Conservation (phyloP, 805 yeast genomes). For the Yueomyces sp. region DNA sequence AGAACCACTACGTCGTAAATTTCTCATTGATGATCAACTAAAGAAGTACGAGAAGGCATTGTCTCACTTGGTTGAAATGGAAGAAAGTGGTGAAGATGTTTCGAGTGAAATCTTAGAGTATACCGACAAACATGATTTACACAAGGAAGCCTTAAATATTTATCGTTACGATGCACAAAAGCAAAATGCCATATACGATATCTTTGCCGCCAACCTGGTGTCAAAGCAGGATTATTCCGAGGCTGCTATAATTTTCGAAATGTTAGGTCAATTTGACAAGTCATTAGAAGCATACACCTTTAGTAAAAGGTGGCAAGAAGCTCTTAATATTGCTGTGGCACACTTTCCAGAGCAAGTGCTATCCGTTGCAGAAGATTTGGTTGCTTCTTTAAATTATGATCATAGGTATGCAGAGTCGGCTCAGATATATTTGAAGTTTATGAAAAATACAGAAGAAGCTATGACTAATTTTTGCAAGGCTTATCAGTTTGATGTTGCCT, state of each 20-base stretch:
- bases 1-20: conserved; percentile 50
- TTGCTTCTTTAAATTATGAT: conserved; percentile 45
- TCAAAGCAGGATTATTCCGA: conserved; percentile 48
- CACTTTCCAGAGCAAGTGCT: conserved; percentile 27
- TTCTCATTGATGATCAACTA: conserved; percentile 68
- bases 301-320: conserved; percentile 78
- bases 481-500: conserved; percentile 63
- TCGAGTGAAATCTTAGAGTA: conserved; percentile 53
- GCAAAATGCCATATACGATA: conserved; percentile 38
- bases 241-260: conserved; percentile 70
- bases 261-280: conserved; percentile 36
- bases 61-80: conserved; percentile 42
- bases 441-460: conserved; percentile 49
- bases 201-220: conserved; percentile 52
- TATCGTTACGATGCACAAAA: conserved; percentile 44
- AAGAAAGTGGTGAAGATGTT: conserved; percentile 20
- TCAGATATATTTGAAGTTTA: conserved; percentile 48
- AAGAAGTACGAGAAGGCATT: conserved; percentile 59
- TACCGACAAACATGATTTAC: conserved; percentile 56
- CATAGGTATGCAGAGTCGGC: conserved; percentile 76
- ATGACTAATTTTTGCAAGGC: conserved; percentile 60
- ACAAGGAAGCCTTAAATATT: conserved; percentile 50
- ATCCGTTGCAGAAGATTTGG: conserved; percentile 46
- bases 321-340: conserved; percentile 44
- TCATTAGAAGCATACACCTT: conserved; percentile 60